Base-by-base conservation (phyloP, 2,329 filamentous ascomycete species). In the Alternaria ethzedia region DNA sequence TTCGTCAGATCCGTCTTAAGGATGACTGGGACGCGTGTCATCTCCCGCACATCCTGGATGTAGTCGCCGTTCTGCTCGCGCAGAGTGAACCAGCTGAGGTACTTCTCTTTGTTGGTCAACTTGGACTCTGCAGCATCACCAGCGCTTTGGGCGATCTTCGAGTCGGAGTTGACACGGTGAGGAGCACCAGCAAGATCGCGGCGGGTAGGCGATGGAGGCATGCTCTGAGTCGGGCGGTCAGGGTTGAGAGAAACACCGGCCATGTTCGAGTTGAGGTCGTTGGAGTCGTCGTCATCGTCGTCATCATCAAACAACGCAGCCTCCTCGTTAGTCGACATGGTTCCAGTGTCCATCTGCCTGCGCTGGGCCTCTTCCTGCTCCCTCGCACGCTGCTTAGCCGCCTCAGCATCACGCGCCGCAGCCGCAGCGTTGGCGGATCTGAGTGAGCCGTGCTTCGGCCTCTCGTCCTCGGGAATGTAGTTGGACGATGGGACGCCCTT, bases 21-120 rank as follows among this genome's bases (percentile, higher is more conserved):
- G 79, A 99, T 97, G 71, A 99, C 92, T n/a, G 96, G 96, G 65
- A 99, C 92, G 72, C 95, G 88, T 46, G 93, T 95, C 94, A 99
- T 97, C 86, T 99, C 96, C 61, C 90, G 94, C 70, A 99, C 94
- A 81, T 99, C 96, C 83, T 99, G 96, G 76, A 99, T 97, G 84
- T 96, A 96, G 74, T 98, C 92, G 69, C 95, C 95, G 72, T 92
- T 91, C 82, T 97, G 92, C 81, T 99, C 95, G 56, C 96, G 88
- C 71, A 99, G 86, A 72, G 90, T 89, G 85, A 98, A 98, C 69
- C 96, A 85, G 79, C 90, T 93, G 67, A 97, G 82, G 82, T 97
- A 99, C 84, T 97, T 97, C 85, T 98, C 94, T 87, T 97, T 98
- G 84, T 96, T 93, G 69, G 87, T 92, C 79, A 96, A 83, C 78